These are phyloP conservation scores for Setaria italica DNA, from an alignment of 202 grass and related monocot genomes.

Conservation along the genomic window DNA sequence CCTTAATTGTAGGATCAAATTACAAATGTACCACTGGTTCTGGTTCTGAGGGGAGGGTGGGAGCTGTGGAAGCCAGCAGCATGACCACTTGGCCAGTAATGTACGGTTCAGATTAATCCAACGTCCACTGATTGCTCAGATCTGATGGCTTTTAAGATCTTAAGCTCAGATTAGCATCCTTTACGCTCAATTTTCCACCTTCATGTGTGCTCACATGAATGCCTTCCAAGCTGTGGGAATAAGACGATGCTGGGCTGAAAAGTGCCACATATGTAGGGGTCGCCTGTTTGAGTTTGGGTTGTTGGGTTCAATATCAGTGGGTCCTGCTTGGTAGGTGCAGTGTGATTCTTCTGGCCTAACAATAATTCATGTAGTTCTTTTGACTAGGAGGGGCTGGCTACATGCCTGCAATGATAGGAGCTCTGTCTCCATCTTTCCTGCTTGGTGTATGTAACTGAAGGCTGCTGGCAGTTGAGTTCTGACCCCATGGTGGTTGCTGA, in stretches of 20 bases:
- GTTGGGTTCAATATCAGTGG: slow-evolving; percentile 45
- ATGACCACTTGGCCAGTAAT: slow-evolving; percentile 29
- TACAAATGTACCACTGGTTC: slow-evolving; percentile 1
- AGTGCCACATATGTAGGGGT: not conserved
- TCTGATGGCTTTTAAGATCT: not conserved
- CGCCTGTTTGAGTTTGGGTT: slow-evolving; percentile 39
- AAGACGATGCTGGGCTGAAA: slow-evolving; percentile 29
- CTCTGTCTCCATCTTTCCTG: slow-evolving; percentile 24
- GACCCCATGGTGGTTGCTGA: slow-evolving; percentile 11
- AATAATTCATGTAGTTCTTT: slow-evolving; percentile 42
- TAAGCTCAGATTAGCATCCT: not conserved
- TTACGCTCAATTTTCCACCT: not conserved
- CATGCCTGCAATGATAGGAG: slow-evolving; percentile 32
- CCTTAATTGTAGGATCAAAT: slow-evolving; percentile 31
- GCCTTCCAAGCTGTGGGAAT: slow-evolving; percentile 26
- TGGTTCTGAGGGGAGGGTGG: not conserved
- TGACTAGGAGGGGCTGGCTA: slow-evolving; percentile 29
- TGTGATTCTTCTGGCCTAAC: slow-evolving; percentile 50
- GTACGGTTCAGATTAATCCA: slow-evolving; percentile 22
- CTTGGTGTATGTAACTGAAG: not conserved
- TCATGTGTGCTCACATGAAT: slow-evolving; percentile 15
- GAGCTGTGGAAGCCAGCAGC: not conserved
- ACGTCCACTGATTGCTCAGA: not conserved
- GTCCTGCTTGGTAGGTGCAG: slow-evolving; percentile 44
- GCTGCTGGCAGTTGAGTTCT: slow-evolving; percentile 23